phyloP scores from a whole-genome alignment of 176 grass and related monocot species.

The Poa annua region DNA sequence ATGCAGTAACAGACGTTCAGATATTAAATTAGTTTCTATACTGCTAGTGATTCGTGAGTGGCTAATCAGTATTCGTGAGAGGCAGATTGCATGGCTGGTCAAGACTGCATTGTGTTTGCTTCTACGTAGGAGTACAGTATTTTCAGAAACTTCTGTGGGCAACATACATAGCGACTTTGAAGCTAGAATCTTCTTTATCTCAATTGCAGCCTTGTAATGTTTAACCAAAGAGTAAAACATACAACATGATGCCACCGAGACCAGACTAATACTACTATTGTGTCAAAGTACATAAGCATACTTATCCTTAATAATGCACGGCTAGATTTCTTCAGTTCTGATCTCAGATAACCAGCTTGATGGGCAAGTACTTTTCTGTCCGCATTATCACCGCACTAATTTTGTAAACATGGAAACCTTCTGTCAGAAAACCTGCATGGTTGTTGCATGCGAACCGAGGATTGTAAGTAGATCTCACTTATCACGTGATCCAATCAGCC shows the following conservation, averaged over 20 bases:
- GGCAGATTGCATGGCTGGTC: conserved; percentile 61
- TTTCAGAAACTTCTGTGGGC: conserved; percentile 75
- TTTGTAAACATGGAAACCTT: neutral
- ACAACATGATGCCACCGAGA: neutral
- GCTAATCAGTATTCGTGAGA: neutral
- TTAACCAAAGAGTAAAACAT: conserved; percentile 13
- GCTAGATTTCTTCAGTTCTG: neutral
- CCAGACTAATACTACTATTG: neutral
- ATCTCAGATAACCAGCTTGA: neutral
- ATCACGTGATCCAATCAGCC: neutral
- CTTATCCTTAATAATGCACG: neutral
- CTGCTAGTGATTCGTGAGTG: neutral
- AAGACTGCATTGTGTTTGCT: conserved; percentile 62
- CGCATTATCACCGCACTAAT: neutral
- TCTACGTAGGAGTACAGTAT: conserved; percentile 76
- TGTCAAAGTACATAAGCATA: neutral
- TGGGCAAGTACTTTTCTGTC: neutral
- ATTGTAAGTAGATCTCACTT: neutral
- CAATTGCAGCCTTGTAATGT: conserved; percentile 54
- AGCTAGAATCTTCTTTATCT: conserved; percentile 75
- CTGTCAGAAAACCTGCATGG: neutral
- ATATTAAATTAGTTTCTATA: neutral
- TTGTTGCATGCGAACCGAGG: neutral
- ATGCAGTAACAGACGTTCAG: neutral
- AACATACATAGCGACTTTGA: conserved; percentile 66